Base-by-base conservation (phyloP, 176 grass and related monocot species). In the Lolium multiflorum region DNA sequence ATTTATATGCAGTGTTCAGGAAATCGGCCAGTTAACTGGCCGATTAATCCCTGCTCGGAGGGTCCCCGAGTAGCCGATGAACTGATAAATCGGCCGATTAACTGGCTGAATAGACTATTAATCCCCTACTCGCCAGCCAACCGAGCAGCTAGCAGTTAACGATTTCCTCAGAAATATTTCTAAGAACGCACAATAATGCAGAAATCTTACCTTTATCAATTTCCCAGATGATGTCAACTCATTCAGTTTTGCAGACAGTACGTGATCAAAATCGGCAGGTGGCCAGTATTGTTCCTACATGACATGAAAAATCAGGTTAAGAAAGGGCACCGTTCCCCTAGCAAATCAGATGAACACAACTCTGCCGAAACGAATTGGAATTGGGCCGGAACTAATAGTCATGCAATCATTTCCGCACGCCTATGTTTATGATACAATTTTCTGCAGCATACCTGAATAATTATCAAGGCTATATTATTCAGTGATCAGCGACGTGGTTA, bases 211-310 rank as follows among this genome's bases (percentile, higher is more conserved):
- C 95, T 91, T 98, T 75, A 95, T 83, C 81, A 98, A 85, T 93
- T 89, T 93, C 20, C 95, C 95, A 74, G 82, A 71, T 57, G 91
- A 35, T 55, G 89, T 70, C 85, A 98, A 85, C 44, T 86, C 84
- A 48, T 82, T 95, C 63, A 98, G 50, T 90, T 98, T 98, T 83
- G 91, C 64, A 51, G 93, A 93, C 41, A 98, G 86, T 52, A 95
- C 59, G 41, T 90, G 69, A 76, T 94, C 90, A 83, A 98, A 98
- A 85, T 98, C 95, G 52, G 72, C 80, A 76, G 95, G 95, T 52
- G 92, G 89, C 89, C 87, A 91, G 81, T 95, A 95, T 88, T 95
- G 91, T 26, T 92, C 92, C 95, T 97, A 68, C 78, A 83, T 55
- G 55, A 78, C 72, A 85, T 74, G 69, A 75, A 55, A 85, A 82